Base-by-base conservation (phyloP, 345 rosid species). In the Eucalyptus fibrosa region DNA sequence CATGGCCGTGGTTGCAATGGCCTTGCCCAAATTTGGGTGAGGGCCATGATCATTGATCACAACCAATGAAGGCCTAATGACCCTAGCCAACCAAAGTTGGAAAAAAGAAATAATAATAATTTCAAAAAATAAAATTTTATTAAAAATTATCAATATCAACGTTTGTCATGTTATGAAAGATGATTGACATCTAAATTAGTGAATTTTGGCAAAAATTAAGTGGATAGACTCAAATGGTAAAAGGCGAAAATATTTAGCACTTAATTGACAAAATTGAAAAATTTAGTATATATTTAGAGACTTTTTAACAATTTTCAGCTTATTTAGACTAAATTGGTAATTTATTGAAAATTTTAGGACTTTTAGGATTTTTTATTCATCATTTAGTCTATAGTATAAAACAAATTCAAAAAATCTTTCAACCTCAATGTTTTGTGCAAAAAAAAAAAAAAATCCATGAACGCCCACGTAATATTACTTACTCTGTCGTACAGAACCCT, bases 131-230 rank as follows among this genome's bases (percentile, higher is more conserved):
- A 10, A 56, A 10, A 0, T 9, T 56, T 10, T 56, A 24, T 59
- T 56, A 24, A 23, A 1, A 59, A 24, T 24, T 10, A 1, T 26
- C 12, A 5, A 19, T 1, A 19, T 19, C 1, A 18, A 2, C 2
- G 0, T 53, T 4, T 0, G 0, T 53, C 1, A 0, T 19, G 56
- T 53, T 2, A 3, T 19, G 2, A 53, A 53, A 0, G 11, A 53
- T 0, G 0, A 53, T 2, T 1, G 1, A 2, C 10, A 21, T 53
- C 1, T 1, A 53, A 2, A 53, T 19, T 4, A 53, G 5, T 19
- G 2, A 53, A 21, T 21, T 53, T 8, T 1, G 26, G 26, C 59
- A 1, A 59, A 59, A 59, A 7, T 9, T 56, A 11, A 26, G 0
- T 11, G 0, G 14, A 59, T 59, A 26, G 14, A 59, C 13, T 59